Evolutionary conservation across 179 eudicot species (phyloP), one percentile per base, ranked within the genome.

Genomic region (Silene vulgaris): DNA sequence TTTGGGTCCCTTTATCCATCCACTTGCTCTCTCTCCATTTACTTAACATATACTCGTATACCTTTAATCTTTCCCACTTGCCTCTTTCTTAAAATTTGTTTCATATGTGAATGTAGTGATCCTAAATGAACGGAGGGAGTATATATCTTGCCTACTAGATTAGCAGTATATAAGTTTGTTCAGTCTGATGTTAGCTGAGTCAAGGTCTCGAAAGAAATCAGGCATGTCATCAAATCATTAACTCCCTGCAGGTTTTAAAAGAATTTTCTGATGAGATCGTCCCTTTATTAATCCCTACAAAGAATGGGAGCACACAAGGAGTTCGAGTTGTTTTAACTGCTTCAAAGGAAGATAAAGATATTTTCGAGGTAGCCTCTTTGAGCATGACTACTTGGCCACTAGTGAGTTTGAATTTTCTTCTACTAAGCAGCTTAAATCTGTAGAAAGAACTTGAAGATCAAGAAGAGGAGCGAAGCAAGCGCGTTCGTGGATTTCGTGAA

Each of bases 401-500:
- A 12, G 16, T 13, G 57, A 71, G 54, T 28, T 29, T 29, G 26
- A 65, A 72, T 9, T 67, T 61, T 30, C 62, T 8, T 37, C 14
- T 60, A 62, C 5, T 26, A 54, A 77, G 11, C 79, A 9, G 40
- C 62, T 77, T 76, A 3, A 35, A 30, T 78, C 71, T 64, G 60
- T 72, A 93, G 97, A 82, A 80, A 76, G 97, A 96, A 68, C 86
- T 88, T 75, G 80, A 85, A 75, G 76, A 72, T 73, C 77, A 73
- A 66, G 97, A 95, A 83, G 89, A 90, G 75, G 90, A 84, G 76
- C 87, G 87, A 74, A 85, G 83, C 79, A 89, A 74, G 78, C 92
- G 77, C 13, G 78, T 86, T 37, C 90, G 93, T 80, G 99, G 99
- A 63, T 96, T 96, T 80, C 84, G 97, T 26, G 97, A 93, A 88